Conservation (phyloP, 1,284 basidiomycete genomes). For the Hemileia vastatrix region DNA sequence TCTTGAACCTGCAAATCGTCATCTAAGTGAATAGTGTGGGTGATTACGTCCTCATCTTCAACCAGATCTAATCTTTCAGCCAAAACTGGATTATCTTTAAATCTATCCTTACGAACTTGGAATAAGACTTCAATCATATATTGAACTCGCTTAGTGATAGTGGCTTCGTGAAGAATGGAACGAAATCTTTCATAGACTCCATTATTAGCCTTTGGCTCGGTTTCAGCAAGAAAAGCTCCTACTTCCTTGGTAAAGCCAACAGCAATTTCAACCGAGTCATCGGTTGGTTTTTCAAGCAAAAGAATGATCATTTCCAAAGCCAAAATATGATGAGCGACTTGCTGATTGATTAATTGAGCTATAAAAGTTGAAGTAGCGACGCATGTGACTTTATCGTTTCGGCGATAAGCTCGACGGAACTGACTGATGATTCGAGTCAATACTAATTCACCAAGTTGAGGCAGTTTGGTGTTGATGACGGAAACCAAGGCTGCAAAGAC, state of each 20-base stretch:
- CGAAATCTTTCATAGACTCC: slow-evolving; percentile 92
- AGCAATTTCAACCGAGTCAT: slow-evolving; percentile 96
- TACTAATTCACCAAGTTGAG: slow-evolving; percentile 87
- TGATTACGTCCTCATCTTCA: slow-evolving; percentile 87
- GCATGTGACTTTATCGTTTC: slow-evolving; percentile 88
- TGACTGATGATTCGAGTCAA: slow-evolving; percentile 82
- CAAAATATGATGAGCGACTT: slow-evolving; percentile 84
- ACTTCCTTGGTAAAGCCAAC: slow-evolving; percentile 96
- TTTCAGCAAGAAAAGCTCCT: slow-evolving; percentile 85
- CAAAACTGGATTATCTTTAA: slow-evolving; percentile 92
- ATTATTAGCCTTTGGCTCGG: slow-evolving; percentile 85
- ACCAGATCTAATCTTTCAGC: slow-evolving; percentile 91
- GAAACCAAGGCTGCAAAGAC: slow-evolving; percentile 90
- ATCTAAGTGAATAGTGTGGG: slow-evolving; percentile 81
- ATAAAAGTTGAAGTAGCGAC: slow-evolving; percentile 91
- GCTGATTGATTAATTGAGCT: slow-evolving; percentile 92
- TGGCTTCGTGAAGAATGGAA: slow-evolving; percentile 85
- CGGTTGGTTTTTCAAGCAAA: slow-evolving; percentile 86
- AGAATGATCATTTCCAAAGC: slow-evolving; percentile 90
- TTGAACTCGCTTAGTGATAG: slow-evolving; percentile 87
- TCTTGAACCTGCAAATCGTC: slow-evolving; percentile 90
- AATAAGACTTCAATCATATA: slow-evolving; percentile 99
- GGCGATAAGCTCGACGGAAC: slow-evolving; percentile 86
- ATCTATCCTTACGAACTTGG: slow-evolving; percentile 96
- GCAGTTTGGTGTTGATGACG: slow-evolving; percentile 94